phyloP scores from a whole-genome alignment of 139 green algal species.

The Raphidocelis subcapitata region DNA sequence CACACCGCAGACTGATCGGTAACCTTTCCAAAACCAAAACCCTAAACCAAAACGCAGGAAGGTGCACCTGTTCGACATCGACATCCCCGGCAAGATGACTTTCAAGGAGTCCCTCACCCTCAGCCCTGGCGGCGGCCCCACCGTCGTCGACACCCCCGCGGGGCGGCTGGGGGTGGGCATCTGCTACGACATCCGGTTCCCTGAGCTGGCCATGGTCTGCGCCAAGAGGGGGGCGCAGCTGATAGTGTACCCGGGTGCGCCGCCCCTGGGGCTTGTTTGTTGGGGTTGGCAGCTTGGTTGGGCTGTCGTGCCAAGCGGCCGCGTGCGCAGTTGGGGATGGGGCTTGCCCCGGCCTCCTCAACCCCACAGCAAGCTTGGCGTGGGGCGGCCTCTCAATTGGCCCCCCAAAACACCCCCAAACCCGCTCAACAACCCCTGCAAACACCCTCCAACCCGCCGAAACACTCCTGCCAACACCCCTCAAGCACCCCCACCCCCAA shows the following conservation, averaged over 20 bases:
- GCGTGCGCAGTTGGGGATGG: too few species aligned
- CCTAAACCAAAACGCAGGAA: conserved; percentile 53
- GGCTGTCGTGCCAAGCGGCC: too few species aligned
- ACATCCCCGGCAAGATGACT: conserved; percentile 97
- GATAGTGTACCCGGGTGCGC: conserved; percentile 86
- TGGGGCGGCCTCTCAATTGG: too few species aligned
- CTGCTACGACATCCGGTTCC: conserved; percentile 98
- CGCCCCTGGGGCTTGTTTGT: too few species aligned
- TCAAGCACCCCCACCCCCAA: too few species aligned
- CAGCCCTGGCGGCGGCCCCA: conserved; percentile 64
- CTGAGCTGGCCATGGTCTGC: conserved; percentile 90
- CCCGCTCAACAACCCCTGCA: too few species aligned
- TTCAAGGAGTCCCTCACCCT: conserved; percentile 96
- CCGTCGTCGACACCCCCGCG: conserved; percentile 86
- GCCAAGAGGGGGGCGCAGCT: conserved; percentile 76
- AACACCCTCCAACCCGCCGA: too few species aligned
- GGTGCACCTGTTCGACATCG: conserved; percentile 98
- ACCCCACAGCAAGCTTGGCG: too few species aligned
- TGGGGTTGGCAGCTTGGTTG: too few species aligned
- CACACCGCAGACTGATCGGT: not conserved
- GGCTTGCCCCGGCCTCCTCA: too few species aligned
- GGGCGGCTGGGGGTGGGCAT: conserved; percentile 90
- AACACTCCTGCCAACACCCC: too few species aligned
- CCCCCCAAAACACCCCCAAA: too few species aligned
- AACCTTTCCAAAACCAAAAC: not conserved